phyloP scores from a whole-genome alignment of 2,329 filamentous ascomycete species.

The Aureobasidium melanogenum region DNA sequence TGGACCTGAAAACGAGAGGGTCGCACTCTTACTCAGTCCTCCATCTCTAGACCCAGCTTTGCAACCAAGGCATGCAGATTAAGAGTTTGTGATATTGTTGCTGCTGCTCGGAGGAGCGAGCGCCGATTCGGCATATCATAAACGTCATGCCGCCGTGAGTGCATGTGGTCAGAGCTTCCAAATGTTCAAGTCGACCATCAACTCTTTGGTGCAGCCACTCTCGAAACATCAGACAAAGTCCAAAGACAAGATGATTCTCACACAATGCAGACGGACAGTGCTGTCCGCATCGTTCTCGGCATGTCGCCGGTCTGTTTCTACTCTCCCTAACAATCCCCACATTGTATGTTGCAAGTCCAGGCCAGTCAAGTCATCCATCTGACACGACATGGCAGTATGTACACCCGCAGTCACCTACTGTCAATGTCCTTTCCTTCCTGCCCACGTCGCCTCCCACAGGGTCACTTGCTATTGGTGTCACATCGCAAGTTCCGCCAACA shows the following conservation, averaged over 20 bases:
- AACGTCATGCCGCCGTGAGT: neutral
- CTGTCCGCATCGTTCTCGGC: neutral
- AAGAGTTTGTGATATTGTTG: neutral
- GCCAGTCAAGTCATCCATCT: neutral
- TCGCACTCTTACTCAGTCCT: neutral
- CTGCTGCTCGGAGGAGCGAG: neutral
- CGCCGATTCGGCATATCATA: neutral
- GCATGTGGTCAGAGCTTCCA: constrained; percentile 3
- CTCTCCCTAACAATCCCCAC: constrained; percentile 36
- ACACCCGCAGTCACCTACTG: constrained; percentile 34
- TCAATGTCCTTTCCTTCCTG: constrained; percentile 47
- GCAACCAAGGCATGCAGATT: neutral
- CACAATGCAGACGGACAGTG: constrained; percentile 1
- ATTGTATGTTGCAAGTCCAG: constrained; percentile 23
- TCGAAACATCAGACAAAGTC: neutral
- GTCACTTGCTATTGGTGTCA: constrained; percentile 47
- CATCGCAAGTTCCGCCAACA: constrained; percentile 46
- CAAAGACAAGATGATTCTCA: constrained; percentile 4
- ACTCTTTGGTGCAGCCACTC: neutral
- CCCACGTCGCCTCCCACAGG: constrained; percentile 45
- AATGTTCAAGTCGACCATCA: neutral
- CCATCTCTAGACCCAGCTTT: neutral
- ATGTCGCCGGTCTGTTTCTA: constrained; percentile 25
- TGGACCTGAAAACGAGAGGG: neutral
- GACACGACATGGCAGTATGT: constrained; percentile 34